Evolutionary conservation across 2,329 filamentous ascomycete genomes (phyloP).

Genomic region (Harringtonia lauricola): DNA sequence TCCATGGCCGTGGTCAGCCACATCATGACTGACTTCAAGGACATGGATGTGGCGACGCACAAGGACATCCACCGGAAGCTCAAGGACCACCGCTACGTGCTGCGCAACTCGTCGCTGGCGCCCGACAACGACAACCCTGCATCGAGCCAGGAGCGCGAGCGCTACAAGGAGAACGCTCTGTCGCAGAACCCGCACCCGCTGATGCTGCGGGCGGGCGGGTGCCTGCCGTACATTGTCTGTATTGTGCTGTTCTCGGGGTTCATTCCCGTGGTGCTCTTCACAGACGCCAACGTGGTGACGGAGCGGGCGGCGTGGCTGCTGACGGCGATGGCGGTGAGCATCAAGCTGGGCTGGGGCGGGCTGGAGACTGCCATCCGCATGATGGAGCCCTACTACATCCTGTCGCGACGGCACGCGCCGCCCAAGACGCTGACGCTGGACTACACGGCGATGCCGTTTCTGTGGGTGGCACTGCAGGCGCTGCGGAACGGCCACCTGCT

Average conservation of each 20-base stretch:
- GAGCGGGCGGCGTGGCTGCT: slow-evolving; percentile 54
- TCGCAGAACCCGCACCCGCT: slow-evolving; percentile 55
- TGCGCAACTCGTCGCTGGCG: slow-evolving; percentile 60
- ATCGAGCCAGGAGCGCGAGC: slow-evolving; percentile 27
- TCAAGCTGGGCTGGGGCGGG: slow-evolving; percentile 59
- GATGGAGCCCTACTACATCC: slow-evolving; percentile 64
- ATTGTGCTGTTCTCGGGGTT: slow-evolving; percentile 45
- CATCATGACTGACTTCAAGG: slow-evolving; percentile 63
- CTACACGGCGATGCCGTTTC: slow-evolving; percentile 62
- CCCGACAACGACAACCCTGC: slow-evolving; percentile 43
- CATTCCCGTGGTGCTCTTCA: slow-evolving; percentile 53
- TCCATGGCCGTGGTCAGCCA: slow-evolving; percentile 66
- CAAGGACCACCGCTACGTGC: slow-evolving; percentile 54
- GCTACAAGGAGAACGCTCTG: slow-evolving; percentile 34
- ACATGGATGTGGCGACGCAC: slow-evolving; percentile 56
- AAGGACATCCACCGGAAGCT: slow-evolving; percentile 57
- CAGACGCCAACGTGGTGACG: slow-evolving; percentile 39
- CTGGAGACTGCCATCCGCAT: slow-evolving; percentile 61
- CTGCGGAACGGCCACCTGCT: slow-evolving; percentile 53
- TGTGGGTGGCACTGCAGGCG: slow-evolving; percentile 50
- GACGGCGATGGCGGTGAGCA: slow-evolving; percentile 51
- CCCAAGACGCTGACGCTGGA: slow-evolving; percentile 57
- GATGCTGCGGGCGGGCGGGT: slow-evolving; percentile 51
- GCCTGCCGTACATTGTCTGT: slow-evolving; percentile 47
- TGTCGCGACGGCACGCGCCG: slow-evolving; percentile 54